Evolutionary conservation across 768 basidiomycete genomes (phyloP).

Genomic region (Lactarius hengduanensis): DNA sequence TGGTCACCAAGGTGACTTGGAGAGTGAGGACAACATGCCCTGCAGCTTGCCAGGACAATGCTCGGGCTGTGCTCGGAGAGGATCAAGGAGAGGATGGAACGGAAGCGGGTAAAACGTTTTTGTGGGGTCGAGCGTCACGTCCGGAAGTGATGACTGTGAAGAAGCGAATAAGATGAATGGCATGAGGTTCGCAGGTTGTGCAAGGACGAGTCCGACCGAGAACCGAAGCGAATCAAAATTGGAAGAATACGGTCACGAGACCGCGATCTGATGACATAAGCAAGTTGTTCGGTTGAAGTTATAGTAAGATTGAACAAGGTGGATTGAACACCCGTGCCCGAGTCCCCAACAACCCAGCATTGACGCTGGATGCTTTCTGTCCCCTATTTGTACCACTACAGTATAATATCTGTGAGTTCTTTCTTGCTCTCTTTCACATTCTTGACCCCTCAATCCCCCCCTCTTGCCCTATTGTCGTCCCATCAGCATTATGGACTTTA

Average conservation of each 20-base stretch:
- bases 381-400: slow-evolving; percentile 13
- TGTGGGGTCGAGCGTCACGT: not conserved
- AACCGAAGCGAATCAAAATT: not conserved
- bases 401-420: slow-evolving; percentile 13
- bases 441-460: not conserved
- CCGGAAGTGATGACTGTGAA: not conserved
- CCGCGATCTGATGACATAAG: slow-evolving; percentile 25
- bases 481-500: slow-evolving; percentile 36
- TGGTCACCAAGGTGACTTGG: slow-evolving; percentile 21
- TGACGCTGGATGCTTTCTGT: slow-evolving; percentile 3
- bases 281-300: slow-evolving; percentile 11
- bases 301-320: not conserved
- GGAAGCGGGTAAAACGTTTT: slow-evolving; percentile 16
- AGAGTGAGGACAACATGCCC: slow-evolving; percentile 19
- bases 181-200: slow-evolving; percentile 8
- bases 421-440: not conserved
- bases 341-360: not conserved
- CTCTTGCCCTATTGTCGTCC: not conserved
- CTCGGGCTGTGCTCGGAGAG: slow-evolving; percentile 20
- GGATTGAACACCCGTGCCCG: not conserved
- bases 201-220: not conserved
- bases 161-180: not conserved
- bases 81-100: slow-evolving; percentile 20
- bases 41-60: not conserved
- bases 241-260: slow-evolving; percentile 19